phyloP scores from a whole-genome alignment of 208 protist genomes.

The Leishmania arabica region DNA sequence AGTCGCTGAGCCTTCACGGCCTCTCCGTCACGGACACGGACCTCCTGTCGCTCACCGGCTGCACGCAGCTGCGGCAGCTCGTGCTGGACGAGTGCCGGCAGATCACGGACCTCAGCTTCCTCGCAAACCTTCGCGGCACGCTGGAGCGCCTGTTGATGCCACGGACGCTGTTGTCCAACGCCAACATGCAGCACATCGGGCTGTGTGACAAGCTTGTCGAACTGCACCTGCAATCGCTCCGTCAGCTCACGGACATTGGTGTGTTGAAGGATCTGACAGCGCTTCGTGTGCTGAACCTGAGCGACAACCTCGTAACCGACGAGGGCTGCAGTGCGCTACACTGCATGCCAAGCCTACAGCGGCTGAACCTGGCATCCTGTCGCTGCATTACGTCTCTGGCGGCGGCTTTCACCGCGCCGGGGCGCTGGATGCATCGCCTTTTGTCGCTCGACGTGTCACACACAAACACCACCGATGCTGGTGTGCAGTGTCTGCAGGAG shows the following conservation, averaged over 20 bases:
- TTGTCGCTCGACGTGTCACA: slow-evolving; percentile 54
- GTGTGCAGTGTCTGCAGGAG: slow-evolving; percentile 24
- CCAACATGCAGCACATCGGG: slow-evolving; percentile 48
- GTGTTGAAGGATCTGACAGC: slow-evolving; percentile 38
- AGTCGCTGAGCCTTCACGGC: slow-evolving; percentile 49
- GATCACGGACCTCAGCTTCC: slow-evolving; percentile 55
- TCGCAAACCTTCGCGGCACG: slow-evolving; percentile 28
- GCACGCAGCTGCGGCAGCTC: slow-evolving; percentile 45
- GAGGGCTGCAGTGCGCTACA: slow-evolving; percentile 25
- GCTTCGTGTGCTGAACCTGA: slow-evolving; percentile 54
- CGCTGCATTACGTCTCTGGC: slow-evolving; percentile 35
- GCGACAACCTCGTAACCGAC: slow-evolving; percentile 54
- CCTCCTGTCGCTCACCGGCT: slow-evolving; percentile 41
- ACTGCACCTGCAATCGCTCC: slow-evolving; percentile 59
- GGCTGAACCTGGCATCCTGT: slow-evolving; percentile 21
- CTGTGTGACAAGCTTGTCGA: slow-evolving; percentile 49
- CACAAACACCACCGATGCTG: slow-evolving; percentile 40
- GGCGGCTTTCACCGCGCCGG: slow-evolving; percentile 5
- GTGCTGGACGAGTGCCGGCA: slow-evolving; percentile 74
- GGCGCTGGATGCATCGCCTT: slow-evolving; percentile 18
- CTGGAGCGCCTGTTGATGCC: slow-evolving; percentile 52
- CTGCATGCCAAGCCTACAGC: slow-evolving; percentile 28
- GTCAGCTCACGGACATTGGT: slow-evolving; percentile 47
- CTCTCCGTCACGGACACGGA: slow-evolving; percentile 64
- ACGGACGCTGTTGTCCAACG: slow-evolving; percentile 52